Conservation (phyloP, 805 yeast species). For the Blastobotrys robertii region DNA sequence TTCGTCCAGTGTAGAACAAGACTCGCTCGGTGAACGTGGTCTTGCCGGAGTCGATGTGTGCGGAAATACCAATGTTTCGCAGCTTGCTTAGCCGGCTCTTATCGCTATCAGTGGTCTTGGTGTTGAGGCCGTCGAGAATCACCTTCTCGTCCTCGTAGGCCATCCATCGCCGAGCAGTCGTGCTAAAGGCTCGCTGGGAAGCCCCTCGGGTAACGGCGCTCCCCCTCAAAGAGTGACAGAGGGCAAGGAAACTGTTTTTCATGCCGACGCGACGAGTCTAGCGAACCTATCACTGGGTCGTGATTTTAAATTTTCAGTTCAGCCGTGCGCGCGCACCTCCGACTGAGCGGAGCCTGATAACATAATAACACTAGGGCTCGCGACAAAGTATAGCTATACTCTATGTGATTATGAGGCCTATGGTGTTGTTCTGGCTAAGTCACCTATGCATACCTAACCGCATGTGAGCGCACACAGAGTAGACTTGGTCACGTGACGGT, state of each 20-base stretch:
- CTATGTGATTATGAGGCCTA: no score
- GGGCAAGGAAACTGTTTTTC: no score
- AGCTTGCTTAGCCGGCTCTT: conserved; percentile 41
- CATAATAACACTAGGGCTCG: no score
- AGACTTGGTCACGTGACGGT: no score
- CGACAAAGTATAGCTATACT: no score
- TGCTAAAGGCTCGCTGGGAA: not conserved
- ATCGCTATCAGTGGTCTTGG: conserved; percentile 25
- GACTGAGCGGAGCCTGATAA: no score
- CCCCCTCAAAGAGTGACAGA: no score
- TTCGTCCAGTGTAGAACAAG: conserved; percentile 90
- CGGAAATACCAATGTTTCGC: conserved; percentile 95
- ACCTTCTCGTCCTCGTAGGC: conserved; percentile 24
- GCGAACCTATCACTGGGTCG: no score
- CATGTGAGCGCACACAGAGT: not conserved
- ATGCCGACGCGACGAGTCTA: no score
- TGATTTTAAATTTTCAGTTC: no score
- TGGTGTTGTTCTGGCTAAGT: no score
- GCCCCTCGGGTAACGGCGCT: not conserved
- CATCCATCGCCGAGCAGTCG: not conserved
- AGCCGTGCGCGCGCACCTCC: no score
- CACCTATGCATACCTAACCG: not conserved
- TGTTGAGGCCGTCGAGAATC: conserved; percentile 18
- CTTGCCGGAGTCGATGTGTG: conserved; percentile 97
- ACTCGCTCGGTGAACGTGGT: conserved; percentile 98